phyloP scores from a whole-genome alignment of 2,329 filamentous ascomycete species.

The Cladosporium sp. region DNA sequence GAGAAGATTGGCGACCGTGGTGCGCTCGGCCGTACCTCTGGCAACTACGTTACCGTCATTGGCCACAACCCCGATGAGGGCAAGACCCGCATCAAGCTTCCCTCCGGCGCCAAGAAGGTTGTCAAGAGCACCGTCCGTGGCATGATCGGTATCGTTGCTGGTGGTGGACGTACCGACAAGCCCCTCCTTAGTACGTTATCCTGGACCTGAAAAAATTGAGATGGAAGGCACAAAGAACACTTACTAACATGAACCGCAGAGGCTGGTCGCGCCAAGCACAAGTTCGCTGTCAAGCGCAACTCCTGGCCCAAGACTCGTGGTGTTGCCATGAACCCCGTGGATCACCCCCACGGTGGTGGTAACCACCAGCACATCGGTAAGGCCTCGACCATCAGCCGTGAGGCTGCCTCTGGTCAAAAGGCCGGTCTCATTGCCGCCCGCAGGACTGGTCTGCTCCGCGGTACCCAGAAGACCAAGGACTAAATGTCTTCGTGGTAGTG shows the following conservation, averaged over 20 bases:
- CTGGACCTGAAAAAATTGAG: not conserved
- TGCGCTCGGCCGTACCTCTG: slow-evolving; percentile 90
- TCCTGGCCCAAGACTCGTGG: slow-evolving; percentile 99
- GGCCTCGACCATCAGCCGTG: slow-evolving; percentile 98
- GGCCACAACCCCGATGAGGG: slow-evolving; percentile 98
- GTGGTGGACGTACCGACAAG: slow-evolving; percentile 99
- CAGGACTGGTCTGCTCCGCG: slow-evolving; percentile 98
- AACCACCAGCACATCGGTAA: slow-evolving; percentile 99
- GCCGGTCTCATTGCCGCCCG: slow-evolving; percentile 99
- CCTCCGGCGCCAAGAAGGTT: slow-evolving; percentile 98
- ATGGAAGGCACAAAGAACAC: not conserved
- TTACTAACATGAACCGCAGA: slow-evolving; percentile 52
- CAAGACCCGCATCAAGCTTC: slow-evolving; percentile 99
- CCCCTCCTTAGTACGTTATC: slow-evolving; percentile 77
- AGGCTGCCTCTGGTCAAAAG: slow-evolving; percentile 98
- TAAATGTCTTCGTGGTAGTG: slow-evolving; percentile 22
- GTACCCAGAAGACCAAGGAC: slow-evolving; percentile 99
- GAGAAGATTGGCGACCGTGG: slow-evolving; percentile 98
- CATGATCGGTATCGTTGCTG: slow-evolving; percentile 99
- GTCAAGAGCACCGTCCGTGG: slow-evolving; percentile 86
- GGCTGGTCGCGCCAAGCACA: slow-evolving; percentile 99
- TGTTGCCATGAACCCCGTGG: slow-evolving; percentile 99
- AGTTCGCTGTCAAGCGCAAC: slow-evolving; percentile 99
- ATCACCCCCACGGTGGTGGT: slow-evolving; percentile 78
- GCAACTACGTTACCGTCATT: slow-evolving; percentile 98